phyloP scores from a whole-genome alignment of 805 yeast genomes.

The Phaffomyces thermotolerans region DNA sequence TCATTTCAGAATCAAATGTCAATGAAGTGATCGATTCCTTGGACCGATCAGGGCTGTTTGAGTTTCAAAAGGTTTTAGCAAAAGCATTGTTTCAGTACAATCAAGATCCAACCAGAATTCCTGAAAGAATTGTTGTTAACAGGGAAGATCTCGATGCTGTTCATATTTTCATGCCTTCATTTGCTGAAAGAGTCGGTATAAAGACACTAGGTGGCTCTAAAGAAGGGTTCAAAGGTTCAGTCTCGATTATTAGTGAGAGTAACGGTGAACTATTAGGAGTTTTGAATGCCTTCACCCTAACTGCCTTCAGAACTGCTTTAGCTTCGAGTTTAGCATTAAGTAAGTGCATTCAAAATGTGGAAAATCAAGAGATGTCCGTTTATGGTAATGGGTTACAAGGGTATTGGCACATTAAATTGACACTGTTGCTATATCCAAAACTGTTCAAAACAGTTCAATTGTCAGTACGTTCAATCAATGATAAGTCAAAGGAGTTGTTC shows the following conservation, averaged over 20 bases:
- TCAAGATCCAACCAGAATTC: slow-evolving; percentile 39
- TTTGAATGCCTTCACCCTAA: slow-evolving; percentile 49
- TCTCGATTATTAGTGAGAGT: slow-evolving; percentile 40
- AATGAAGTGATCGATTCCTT: slow-evolving; percentile 24
- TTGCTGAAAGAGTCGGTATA: slow-evolving; percentile 48
- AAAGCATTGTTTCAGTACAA: slow-evolving; percentile 35
- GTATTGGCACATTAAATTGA: slow-evolving; percentile 51
- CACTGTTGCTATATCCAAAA: slow-evolving; percentile 33
- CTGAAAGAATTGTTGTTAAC: slow-evolving; percentile 44
- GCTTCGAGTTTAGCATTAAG: slow-evolving; percentile 43
- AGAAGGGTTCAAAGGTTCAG: slow-evolving; percentile 53
- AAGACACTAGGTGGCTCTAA: slow-evolving; percentile 53
- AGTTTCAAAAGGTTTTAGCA: slow-evolving; percentile 32
- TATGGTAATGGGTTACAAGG: slow-evolving; percentile 63
- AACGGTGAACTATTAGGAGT: slow-evolving; percentile 48
- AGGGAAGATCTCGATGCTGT: slow-evolving; percentile 32
- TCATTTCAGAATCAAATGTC: slow-evolving; percentile 28
- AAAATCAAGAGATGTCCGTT: slow-evolving; percentile 27
- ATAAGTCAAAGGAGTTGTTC: slow-evolving; percentile 22
- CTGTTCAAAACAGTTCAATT: slow-evolving; percentile 35
- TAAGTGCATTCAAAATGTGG: slow-evolving; percentile 25
- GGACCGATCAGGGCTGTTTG: slow-evolving; percentile 20
- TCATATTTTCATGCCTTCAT: slow-evolving; percentile 63
- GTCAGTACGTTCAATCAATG: slow-evolving; percentile 39
- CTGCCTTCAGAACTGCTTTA: slow-evolving; percentile 64